A percentile compares a stretch with the other conserved stretches of the same genome.
phyloP scores from a whole-genome alignment of 2,329 filamentous ascomycete genomes.

The Tolypocladium tundrense region DNA sequence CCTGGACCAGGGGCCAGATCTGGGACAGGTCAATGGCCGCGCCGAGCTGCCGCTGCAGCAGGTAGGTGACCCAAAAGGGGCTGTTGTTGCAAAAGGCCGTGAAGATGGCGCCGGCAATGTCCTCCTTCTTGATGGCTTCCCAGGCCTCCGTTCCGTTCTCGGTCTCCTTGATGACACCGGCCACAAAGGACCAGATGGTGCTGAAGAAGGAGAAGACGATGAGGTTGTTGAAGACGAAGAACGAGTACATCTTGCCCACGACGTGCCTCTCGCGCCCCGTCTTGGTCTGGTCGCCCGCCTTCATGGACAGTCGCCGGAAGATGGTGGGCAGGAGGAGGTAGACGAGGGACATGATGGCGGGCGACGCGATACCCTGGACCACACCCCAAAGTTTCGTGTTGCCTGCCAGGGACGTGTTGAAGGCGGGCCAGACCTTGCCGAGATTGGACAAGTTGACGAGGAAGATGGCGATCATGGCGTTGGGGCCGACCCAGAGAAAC shows the following conservation, averaged over 20 bases:
- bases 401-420: slow-evolving; percentile 51
- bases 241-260: slow-evolving; percentile 78
- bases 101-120: slow-evolving; percentile 57
- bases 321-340: slow-evolving; percentile 84
- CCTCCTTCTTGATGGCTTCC: slow-evolving; percentile 54
- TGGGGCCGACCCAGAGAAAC: slow-evolving; percentile 78
- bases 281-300: slow-evolving; percentile 82
- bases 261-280: slow-evolving; percentile 88
- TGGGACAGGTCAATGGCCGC: slow-evolving; percentile 92
- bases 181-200: slow-evolving; percentile 64
- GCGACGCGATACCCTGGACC: slow-evolving; percentile 84
- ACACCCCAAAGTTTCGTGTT: slow-evolving; percentile 69
- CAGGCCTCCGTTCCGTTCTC: slow-evolving; percentile 50
- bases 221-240: slow-evolving; percentile 97
- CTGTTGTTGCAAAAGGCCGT: slow-evolving; percentile 71
- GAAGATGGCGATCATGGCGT: slow-evolving; percentile 91
- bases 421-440: slow-evolving; percentile 67
- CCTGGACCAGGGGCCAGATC: slow-evolving; percentile 71
- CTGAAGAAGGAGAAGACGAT: slow-evolving; percentile 90
- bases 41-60: slow-evolving; percentile 85
- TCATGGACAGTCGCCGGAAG: slow-evolving; percentile 77
- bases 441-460: slow-evolving; percentile 77
- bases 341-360: slow-evolving; percentile 75
- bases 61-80: slow-evolving; percentile 88
- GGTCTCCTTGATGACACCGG: slow-evolving; percentile 51